Evolutionary conservation across 2,329 filamentous ascomycete species (phyloP).

Genomic region (Cladophialophora carrionii): DNA sequence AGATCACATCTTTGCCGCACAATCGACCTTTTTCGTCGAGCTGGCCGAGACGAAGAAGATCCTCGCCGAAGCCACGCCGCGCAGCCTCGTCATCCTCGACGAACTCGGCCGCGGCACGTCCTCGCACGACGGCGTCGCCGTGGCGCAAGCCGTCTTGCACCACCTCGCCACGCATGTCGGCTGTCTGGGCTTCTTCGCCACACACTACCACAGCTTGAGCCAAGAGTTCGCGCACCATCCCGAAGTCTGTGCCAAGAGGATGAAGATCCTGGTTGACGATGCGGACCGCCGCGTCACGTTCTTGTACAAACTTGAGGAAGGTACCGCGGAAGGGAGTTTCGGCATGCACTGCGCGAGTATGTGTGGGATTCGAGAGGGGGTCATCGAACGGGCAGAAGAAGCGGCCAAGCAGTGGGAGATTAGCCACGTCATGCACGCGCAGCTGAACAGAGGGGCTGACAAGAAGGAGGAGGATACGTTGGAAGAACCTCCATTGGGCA

Average conservation of each 20-base stretch:
- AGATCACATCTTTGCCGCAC: conserved; percentile 97
- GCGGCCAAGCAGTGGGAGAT: conserved; percentile 95
- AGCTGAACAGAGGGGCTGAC: conserved; percentile 64
- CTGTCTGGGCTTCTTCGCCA: conserved; percentile 94
- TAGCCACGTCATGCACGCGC: conserved; percentile 75
- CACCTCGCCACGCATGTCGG: conserved; percentile 92
- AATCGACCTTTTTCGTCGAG: conserved; percentile 98
- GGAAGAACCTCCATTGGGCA: conserved; percentile 32
- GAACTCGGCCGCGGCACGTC: conserved; percentile 93
- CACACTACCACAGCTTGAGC: conserved; percentile 92
- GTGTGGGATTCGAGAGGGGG: conserved; percentile 84
- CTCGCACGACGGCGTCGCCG: conserved; percentile 94
- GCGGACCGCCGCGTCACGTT: conserved; percentile 87
- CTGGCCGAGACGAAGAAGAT: conserved; percentile 98
- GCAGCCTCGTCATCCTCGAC: conserved; percentile 93
- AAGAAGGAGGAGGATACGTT: conserved; percentile 55
- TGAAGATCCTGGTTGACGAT: conserved; percentile 94
- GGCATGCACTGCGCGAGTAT: conserved; percentile 99
- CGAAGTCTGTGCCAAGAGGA: conserved; percentile 81
- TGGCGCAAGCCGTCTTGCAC: conserved; percentile 95
- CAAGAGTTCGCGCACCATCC: conserved; percentile 88
- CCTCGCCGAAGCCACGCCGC: conserved; percentile 86
- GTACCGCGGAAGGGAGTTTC: conserved; percentile 93
- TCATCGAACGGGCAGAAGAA: conserved; percentile 84
- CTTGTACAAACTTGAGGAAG: conserved; percentile 88